Evolutionary conservation across 805 yeast genomes (phyloP), one percentile per base, ranked within the genome.

Genomic region (Suhomyces tanzawaensis): DNA sequence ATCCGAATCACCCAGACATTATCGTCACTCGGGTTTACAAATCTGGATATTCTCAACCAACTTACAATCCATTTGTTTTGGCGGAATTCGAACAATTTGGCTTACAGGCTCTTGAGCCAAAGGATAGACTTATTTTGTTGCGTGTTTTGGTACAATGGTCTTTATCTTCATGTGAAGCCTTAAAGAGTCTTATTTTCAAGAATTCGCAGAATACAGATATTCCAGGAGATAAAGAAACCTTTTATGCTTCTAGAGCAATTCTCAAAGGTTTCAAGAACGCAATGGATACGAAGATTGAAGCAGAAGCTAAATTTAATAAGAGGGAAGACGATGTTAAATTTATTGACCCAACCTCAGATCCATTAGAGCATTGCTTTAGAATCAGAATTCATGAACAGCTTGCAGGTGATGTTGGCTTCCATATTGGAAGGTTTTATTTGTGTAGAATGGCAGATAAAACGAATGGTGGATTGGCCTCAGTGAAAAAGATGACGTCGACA

Each of bases 371-470:
- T 44, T 51, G 59, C 8, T 45, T 66, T 45, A 44, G 59, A 11
- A 42, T 66, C 29, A 47, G 74, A 27, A 32, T 69, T 7, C 55
- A 62, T 28, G 71, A 68, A 36, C 48, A 55, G 40, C 46, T 66
- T 12, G 57, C 57, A 3, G 72, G 72, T 4, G 74, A 69, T 46
- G 43, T 57, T 26, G 74, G 74, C 1, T 64, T 63, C 36, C 48
- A 57, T 29, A 46, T 66, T 4, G 74, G 74, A 13, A 45, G 74
- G 27, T 68, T 69, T 36, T 65, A 55, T 45, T 47, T 69, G 29
- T 60, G 61, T 14, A 44, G 69, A 29, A 64, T 64, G 64, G 63
- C 68, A 0, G 60, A 59, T 28, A 51, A 54, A 2, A 41, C 40
- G 3, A 53, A 55, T 22, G 74, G 74, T 1, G 71, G 71, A 2